phyloP scores from a whole-genome alignment of 2,329 filamentous ascomycete genomes.

The Penicillium decumbens region DNA sequence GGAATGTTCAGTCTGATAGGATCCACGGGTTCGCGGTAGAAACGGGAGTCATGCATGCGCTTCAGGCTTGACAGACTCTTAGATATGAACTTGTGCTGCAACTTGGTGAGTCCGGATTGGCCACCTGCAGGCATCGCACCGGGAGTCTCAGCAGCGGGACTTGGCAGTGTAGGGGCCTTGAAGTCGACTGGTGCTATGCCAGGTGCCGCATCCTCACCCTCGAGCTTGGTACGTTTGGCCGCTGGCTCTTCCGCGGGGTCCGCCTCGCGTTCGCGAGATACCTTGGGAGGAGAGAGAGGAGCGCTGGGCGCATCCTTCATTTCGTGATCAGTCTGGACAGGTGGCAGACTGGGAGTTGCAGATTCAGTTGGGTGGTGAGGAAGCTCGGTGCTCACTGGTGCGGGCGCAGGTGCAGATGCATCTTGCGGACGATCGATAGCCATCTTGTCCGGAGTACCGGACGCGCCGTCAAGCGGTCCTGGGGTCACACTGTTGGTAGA shows the following conservation, averaged over 20 bases:
- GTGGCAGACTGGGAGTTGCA: slow-evolving; percentile 11
- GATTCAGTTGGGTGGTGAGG: slow-evolving; percentile 32
- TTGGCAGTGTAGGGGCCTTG: slow-evolving; percentile 44
- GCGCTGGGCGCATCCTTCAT: slow-evolving; percentile 56
- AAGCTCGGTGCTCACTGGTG: slow-evolving; percentile 30
- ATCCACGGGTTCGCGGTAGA: slow-evolving; percentile 75
- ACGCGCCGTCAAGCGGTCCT: slow-evolving; percentile 6
- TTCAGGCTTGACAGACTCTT: slow-evolving; percentile 55
- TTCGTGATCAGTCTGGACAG: slow-evolving; percentile 41
- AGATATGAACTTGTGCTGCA: slow-evolving; percentile 42
- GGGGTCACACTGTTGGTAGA: slow-evolving; percentile 5
- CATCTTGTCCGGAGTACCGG: slow-evolving; percentile 16
- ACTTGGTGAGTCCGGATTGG: slow-evolving; percentile 34
- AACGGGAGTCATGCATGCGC: slow-evolving; percentile 73
- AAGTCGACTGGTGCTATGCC: slow-evolving; percentile 39
- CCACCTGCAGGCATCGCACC: slow-evolving; percentile 12
- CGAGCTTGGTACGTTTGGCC: slow-evolving; percentile 76
- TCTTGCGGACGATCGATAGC: slow-evolving; percentile 20
- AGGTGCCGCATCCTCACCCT: slow-evolving; percentile 47
- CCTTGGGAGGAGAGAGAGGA: slow-evolving; percentile 52
- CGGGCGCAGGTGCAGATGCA: not conserved
- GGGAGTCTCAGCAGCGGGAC: slow-evolving; percentile 30
- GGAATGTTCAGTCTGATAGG: slow-evolving; percentile 70
- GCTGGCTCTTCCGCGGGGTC: slow-evolving; percentile 61
- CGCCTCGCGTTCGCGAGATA: slow-evolving; percentile 71